Percentiles rank a stretch among this genome's conserved stretches.
Conservation (phyloP, 805 yeast species). For the Suhomyces kilbournensis region DNA sequence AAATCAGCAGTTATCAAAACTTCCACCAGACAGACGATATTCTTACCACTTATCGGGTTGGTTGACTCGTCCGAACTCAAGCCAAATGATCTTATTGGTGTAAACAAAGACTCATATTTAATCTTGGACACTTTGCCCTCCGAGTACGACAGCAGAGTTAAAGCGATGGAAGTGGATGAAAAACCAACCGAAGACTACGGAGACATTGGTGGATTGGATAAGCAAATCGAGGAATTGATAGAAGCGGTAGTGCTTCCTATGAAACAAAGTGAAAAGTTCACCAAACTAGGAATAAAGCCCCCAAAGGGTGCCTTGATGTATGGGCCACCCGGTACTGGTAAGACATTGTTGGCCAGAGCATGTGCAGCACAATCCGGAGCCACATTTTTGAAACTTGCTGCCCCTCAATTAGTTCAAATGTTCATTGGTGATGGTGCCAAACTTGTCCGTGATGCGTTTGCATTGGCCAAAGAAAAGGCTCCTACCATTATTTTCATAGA, state of each 20-base stretch:
- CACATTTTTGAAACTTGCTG: slow-evolving; percentile 43
- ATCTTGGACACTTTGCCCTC: slow-evolving; percentile 93
- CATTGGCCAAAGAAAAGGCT: slow-evolving; percentile 46
- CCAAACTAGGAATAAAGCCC: slow-evolving; percentile 82
- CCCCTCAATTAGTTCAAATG: slow-evolving; percentile 47
- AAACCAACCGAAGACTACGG: slow-evolving; percentile 96
- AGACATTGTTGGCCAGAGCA: slow-evolving; percentile 46
- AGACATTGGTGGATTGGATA: slow-evolving; percentile 97
- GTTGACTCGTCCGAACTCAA: slow-evolving; percentile 89
- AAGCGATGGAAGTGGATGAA: slow-evolving; percentile 99
- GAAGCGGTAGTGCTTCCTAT: slow-evolving; percentile 98
- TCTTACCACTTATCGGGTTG: slow-evolving; percentile 90
- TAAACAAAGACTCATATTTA: slow-evolving; percentile 92
- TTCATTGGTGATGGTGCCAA: slow-evolving; percentile 48
- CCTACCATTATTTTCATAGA: slow-evolving; percentile 47
- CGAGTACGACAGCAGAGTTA: slow-evolving; percentile 95
- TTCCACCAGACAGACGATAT: slow-evolving; percentile 95
- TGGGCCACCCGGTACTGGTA: slow-evolving; percentile 50
- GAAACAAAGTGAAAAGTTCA: slow-evolving; percentile 97
- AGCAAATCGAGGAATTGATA: slow-evolving; percentile 95
- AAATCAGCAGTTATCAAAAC: slow-evolving; percentile 98
- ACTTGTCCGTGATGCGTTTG: slow-evolving; percentile 45
- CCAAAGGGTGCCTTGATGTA: slow-evolving; percentile 49
- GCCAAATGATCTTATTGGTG: slow-evolving; percentile 98
- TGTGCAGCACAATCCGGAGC: slow-evolving; percentile 49